Conservation (phyloP, 2,329 filamentous ascomycete genomes). For the Lachnellula suecica region DNA sequence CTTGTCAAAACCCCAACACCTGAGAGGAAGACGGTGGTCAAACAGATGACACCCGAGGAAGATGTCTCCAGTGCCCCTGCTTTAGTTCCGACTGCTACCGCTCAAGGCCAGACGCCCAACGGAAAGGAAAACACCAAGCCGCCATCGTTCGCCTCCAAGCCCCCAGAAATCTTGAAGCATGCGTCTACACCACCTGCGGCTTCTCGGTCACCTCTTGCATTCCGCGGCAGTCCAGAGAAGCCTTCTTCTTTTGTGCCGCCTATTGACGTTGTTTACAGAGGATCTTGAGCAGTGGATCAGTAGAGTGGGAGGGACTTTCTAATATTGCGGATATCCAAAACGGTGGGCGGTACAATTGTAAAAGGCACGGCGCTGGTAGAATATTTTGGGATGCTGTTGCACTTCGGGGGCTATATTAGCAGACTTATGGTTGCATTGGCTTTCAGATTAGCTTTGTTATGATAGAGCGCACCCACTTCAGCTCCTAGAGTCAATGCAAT, state of each 20-base stretch:
- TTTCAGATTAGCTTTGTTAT: background rate
- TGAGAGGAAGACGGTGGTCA: slow-evolving; percentile 28
- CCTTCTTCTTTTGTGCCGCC: slow-evolving; percentile 31
- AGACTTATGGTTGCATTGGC: too few relatives aligned
- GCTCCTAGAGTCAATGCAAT: background rate
- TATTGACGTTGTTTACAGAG: slow-evolving; percentile 24
- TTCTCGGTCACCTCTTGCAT: slow-evolving; percentile 43
- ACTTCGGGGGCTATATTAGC: background rate
- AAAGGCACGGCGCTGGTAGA: slow-evolving; percentile 5
- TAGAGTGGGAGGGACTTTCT: background rate
- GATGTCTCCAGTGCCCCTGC: background rate
- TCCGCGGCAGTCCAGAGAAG: slow-evolving; percentile 63
- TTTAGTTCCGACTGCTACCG: background rate
- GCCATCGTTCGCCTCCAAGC: background rate
- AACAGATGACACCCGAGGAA: slow-evolving; percentile 16
- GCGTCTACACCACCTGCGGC: slow-evolving; percentile 6
- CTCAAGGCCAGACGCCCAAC: too few relatives aligned
- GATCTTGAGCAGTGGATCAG: slow-evolving; percentile 8
- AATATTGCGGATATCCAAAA: slow-evolving; percentile 4
- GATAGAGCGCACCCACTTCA: background rate
- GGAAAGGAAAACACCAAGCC: slow-evolving; percentile 1
- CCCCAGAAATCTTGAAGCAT: slow-evolving; percentile 10
- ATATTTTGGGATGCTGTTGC: background rate
- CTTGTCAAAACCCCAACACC: slow-evolving; percentile 42
- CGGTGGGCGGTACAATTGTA: slow-evolving; percentile 7